Percentiles rank a stretch among this genome's conserved stretches.
These are phyloP conservation scores for Blattamonas nauphoetae DNA, from an alignment of 78 protist genomes.

Conservation along the genomic window DNA sequence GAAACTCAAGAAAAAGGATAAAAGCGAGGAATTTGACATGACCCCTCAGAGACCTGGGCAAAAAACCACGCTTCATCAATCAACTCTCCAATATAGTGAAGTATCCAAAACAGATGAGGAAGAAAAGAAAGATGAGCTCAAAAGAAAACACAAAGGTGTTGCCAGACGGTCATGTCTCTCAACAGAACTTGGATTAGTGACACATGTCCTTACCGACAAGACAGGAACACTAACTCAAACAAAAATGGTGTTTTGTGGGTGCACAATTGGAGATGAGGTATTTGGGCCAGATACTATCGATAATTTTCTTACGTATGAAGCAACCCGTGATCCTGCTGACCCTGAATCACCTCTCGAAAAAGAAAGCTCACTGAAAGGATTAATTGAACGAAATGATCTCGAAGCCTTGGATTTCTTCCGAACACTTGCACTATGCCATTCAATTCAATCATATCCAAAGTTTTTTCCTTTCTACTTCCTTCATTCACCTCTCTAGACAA, in stretches of 20 bases:
- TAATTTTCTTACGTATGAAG: too few species aligned
- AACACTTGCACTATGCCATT: not conserved
- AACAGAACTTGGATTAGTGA: constrained; percentile 28
- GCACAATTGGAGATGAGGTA: not conserved
- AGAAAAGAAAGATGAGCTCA: too few species aligned
- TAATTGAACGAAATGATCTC: not conserved
- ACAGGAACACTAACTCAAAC: constrained; percentile 3
- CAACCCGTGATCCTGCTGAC: not conserved
- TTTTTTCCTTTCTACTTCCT: too few species aligned
- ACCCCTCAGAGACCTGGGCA: too few species aligned
- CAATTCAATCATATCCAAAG: too few species aligned
- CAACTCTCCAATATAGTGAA: too few species aligned
- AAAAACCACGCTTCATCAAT: too few species aligned
- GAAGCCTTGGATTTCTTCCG: not conserved
- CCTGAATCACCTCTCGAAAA: not conserved
- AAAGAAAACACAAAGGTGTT: too few species aligned
- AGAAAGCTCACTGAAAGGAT: not conserved
- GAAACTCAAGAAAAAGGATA: too few species aligned
- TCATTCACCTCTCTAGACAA: too few species aligned
- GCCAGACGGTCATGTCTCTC: constrained; percentile 19
- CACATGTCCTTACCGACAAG: constrained; percentile 9
- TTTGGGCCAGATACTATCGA: not conserved
- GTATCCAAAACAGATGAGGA: too few species aligned
- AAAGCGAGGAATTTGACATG: too few species aligned
- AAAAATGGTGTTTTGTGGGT: not conserved